A percentile compares a stretch with the other conserved stretches of the same genome.
Conservation (phyloP, 768 basidiomycete species). For the Thelephora ganbajun region DNA sequence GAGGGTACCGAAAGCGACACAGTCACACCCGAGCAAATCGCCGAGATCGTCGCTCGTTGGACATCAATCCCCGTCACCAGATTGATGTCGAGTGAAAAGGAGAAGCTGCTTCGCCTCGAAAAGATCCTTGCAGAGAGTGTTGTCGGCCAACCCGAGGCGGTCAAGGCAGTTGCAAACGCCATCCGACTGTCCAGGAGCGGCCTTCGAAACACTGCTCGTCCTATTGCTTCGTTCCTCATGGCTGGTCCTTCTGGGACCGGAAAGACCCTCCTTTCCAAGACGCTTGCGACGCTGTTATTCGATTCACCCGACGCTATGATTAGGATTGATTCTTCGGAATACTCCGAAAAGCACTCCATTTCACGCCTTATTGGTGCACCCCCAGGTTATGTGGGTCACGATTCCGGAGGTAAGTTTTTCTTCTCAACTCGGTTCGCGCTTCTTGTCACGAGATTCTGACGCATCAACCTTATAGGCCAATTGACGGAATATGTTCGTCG, state of each 20-base stretch:
- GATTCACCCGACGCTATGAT: constrained; percentile 89
- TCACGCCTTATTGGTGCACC: constrained; percentile 62
- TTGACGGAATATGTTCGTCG: constrained; percentile 88
- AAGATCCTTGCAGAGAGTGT: constrained; percentile 63
- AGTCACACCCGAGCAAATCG: constrained; percentile 83
- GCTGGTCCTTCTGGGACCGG: constrained; percentile 86
- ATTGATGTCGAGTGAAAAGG: constrained; percentile 79
- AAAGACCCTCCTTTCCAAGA: constrained; percentile 84
- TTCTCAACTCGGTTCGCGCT: background rate
- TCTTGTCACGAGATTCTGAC: background rate
- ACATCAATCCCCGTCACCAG: constrained; percentile 84
- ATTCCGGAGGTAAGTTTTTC: constrained; percentile 32
- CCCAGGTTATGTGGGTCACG: constrained; percentile 87
- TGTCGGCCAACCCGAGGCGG: constrained; percentile 83
- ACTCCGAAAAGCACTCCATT: constrained; percentile 73
- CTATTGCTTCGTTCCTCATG: constrained; percentile 89
- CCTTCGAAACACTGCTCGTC: constrained; percentile 75
- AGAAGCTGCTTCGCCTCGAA: constrained; percentile 82
- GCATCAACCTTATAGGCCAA: constrained; percentile 34
- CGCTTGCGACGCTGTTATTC: constrained; percentile 80
- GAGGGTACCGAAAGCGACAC: constrained; percentile 39
- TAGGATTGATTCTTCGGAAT: constrained; percentile 85
- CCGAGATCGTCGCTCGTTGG: constrained; percentile 89
- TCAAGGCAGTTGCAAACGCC: constrained; percentile 87
- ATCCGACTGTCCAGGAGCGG: constrained; percentile 88